These are phyloP conservation scores for Boletus huronensis DNA, from an alignment of 768 basidiomycete species.

Conservation along the genomic window DNA sequence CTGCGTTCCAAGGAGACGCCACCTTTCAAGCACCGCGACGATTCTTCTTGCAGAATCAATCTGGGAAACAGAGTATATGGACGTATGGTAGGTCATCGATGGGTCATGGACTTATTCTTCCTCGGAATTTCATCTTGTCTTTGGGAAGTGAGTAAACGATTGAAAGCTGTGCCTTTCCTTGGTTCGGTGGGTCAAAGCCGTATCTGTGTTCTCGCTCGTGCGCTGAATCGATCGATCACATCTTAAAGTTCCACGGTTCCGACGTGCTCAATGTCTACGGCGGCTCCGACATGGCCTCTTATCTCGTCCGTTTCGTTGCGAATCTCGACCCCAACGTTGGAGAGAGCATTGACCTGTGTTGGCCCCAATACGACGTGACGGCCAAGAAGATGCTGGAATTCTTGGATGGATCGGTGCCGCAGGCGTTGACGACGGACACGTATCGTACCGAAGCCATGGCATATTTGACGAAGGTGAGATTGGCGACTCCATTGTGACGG, in stretches of 20 bases:
- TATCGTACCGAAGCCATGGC: slow-evolving; percentile 39
- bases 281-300: slow-evolving; percentile 41
- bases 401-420: slow-evolving; percentile 33
- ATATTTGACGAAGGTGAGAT: slow-evolving; percentile 22
- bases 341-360: slow-evolving; percentile 28
- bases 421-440: slow-evolving; percentile 40
- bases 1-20: slow-evolving; percentile 48
- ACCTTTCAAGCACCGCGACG: slow-evolving; percentile 49
- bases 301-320: slow-evolving; percentile 20
- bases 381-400: slow-evolving; percentile 38
- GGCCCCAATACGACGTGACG: slow-evolving; percentile 42
- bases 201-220: neutral
- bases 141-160: slow-evolving; percentile 39
- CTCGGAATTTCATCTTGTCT: neutral
- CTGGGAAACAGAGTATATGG: slow-evolving; percentile 42
- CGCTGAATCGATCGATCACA: neutral
- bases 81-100: slow-evolving; percentile 11
- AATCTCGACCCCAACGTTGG: slow-evolving; percentile 39
- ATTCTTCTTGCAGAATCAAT: slow-evolving; percentile 39
- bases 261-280: slow-evolving; percentile 43
- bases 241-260: slow-evolving; percentile 39
- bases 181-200: slow-evolving; percentile 39
- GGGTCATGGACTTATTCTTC: neutral
- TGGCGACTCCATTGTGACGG: slow-evolving; percentile 1
- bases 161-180: slow-evolving; percentile 40